These are phyloP conservation scores for Aspergillus sp. DNA, from an alignment of 2,329 filamentous ascomycete species.

Conservation along the genomic window DNA sequence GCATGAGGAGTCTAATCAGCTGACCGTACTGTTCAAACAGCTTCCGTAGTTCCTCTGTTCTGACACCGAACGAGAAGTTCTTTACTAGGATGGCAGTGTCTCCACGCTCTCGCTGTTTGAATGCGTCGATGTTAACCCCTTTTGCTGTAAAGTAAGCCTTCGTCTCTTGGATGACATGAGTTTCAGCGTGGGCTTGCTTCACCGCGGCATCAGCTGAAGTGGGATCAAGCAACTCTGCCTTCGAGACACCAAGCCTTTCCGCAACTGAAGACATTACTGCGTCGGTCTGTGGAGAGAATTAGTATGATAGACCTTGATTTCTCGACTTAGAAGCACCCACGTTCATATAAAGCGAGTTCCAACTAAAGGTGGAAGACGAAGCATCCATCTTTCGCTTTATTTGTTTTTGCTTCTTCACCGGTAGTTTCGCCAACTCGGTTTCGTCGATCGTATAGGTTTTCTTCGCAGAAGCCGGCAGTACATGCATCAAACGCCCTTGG, in stretches of 20 bases:
- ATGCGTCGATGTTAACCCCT: slow-evolving; percentile 84
- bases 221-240: slow-evolving; percentile 88
- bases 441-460: slow-evolving; percentile 77
- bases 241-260: slow-evolving; percentile 75
- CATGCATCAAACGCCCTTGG: slow-evolving; percentile 84
- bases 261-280: slow-evolving; percentile 87
- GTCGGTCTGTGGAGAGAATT: slow-evolving; percentile 46
- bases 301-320: slow-evolving; percentile 7
- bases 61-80: slow-evolving; percentile 83
- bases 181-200: slow-evolving; percentile 95
- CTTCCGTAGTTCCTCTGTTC: slow-evolving; percentile 65
- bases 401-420: slow-evolving; percentile 87
- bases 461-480: slow-evolving; percentile 76
- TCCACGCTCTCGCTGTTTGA: slow-evolving; percentile 75
- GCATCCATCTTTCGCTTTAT: slow-evolving; percentile 79
- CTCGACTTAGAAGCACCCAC: slow-evolving; percentile 37
- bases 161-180: slow-evolving; percentile 89
- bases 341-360: slow-evolving; percentile 99
- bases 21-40: slow-evolving; percentile 81
- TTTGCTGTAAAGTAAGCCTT: slow-evolving; percentile 84
- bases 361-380: slow-evolving; percentile 73
- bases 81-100: slow-evolving; percentile 86
- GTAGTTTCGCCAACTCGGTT: slow-evolving; percentile 79
- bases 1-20: slow-evolving; percentile 77
- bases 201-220: slow-evolving; percentile 89